Base-by-base conservation (phyloP, 148 eudicot genomes). In the Silene uniflora region DNA sequence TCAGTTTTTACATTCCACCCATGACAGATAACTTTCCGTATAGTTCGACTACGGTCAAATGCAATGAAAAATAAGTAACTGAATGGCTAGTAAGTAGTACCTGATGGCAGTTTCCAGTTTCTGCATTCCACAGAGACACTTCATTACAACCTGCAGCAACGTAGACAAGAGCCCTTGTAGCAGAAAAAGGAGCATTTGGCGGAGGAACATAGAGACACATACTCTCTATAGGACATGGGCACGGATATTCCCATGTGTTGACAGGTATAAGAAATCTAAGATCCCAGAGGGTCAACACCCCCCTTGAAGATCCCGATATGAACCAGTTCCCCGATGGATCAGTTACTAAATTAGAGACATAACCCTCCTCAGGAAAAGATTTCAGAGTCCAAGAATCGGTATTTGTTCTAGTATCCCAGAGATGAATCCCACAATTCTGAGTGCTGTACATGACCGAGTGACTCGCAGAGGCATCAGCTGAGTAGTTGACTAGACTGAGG, bases 71-170 rank as follows among this genome's bases (percentile, higher is more conserved):
- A 65, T 27, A 47, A 35, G 73, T 55, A 63, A 58, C 71, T n/a
- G n/a, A 62, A 61, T 19, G 49, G 0, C 75, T 72, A 21, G n/a
- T n/a, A n/a, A n/a, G n/a, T n/a, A n/a, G 17, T 78, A 92, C 97
- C 97, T 95, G 98, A 85, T 95, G 97, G 84, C 98, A 95, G 85
- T 97, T 90, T 62, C 98, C 97, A 77, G 91, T 90, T 86, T 95
- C 98, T 18, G 98, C 98, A 85, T 95, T 90, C 98, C 97, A 95
- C 52, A 95, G 90, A 75, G 98, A 92, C 58, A 95, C 96, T 84
- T 95, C 98, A 84, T 89, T 92, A 80, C 89, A 86, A 74, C 97
- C 98, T 56, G 97, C 98, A 74, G 97, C 96, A 81, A 95, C 97
- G 89, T 95, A 95, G 58, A 95, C 89, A 79, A 95, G 97, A 29